These are phyloP conservation scores for Salix exigua DNA, from an alignment of 345 rosid species.

Conservation along the genomic window DNA sequence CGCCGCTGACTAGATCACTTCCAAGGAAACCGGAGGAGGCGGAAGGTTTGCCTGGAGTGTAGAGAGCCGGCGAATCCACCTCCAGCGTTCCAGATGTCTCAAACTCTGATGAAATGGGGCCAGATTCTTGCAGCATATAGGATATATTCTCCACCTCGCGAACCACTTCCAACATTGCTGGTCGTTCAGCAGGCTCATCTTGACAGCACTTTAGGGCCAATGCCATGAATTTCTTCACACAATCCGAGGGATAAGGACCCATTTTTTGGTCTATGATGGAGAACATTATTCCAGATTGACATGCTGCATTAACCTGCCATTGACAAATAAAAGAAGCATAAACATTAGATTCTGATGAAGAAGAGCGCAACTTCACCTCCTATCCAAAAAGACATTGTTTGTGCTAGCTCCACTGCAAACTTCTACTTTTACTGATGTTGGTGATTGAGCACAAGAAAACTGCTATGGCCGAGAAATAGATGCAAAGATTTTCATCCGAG, in stretches of 20 bases:
- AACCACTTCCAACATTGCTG: constrained; percentile 42
- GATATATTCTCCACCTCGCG: constrained; percentile 46
- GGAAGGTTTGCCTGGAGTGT: constrained; percentile 6
- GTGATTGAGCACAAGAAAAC: too few relatives aligned
- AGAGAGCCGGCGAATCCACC: neutral
- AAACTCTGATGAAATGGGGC: constrained; percentile 10
- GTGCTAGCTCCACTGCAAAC: too few relatives aligned
- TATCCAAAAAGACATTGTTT: too few relatives aligned
- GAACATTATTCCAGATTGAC: constrained; percentile 37
- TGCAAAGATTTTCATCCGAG: too few relatives aligned
- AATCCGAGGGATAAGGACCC: constrained; percentile 35
- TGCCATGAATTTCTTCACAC: constrained; percentile 37
- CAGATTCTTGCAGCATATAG: constrained; percentile 19
- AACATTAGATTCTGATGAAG: neutral
- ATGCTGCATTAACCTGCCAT: constrained; percentile 32
- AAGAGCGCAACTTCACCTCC: neutral
- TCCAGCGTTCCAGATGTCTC: constrained; percentile 20
- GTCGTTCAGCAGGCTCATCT: constrained; percentile 33
- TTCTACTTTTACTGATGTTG: too few relatives aligned
- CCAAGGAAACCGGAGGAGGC: constrained; percentile 10
- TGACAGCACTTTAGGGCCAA: constrained; percentile 42
- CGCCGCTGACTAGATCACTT: constrained; percentile 48
- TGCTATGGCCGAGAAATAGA: too few relatives aligned
- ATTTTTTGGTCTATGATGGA: constrained; percentile 42
- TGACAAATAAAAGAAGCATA: neutral